These are phyloP conservation scores for Ustilago vetiveriae DNA, from an alignment of 1,284 basidiomycete species.

Conservation along the genomic window DNA sequence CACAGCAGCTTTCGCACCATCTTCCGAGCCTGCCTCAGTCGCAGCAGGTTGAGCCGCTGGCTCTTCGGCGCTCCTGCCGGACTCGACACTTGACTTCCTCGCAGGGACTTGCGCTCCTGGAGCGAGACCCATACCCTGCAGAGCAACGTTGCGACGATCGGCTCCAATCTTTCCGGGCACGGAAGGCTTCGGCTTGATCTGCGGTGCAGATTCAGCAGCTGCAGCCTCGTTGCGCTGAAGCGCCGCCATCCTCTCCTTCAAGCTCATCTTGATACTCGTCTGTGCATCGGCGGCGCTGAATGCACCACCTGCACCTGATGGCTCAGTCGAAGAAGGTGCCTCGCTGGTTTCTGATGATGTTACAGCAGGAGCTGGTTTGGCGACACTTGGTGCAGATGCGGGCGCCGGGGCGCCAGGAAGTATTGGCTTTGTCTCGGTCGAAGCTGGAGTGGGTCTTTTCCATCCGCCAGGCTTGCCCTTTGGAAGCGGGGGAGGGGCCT, in stretches of 20 bases:
- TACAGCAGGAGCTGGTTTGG: conserved; percentile 10
- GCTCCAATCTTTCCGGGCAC: conserved; percentile 47
- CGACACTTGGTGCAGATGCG: conserved; percentile 14
- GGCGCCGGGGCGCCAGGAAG: conserved; percentile 43
- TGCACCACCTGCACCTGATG: conserved; percentile 17
- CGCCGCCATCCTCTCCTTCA: conserved; percentile 66
- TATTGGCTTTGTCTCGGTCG: conserved; percentile 52
- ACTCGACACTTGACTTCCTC: conserved; percentile 19
- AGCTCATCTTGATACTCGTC: conserved; percentile 64
- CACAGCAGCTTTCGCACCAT: neutral
- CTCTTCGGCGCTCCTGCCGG: conserved; percentile 5
- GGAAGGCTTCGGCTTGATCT: conserved; percentile 36
- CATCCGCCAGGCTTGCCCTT: conserved; percentile 61
- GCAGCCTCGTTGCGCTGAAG: conserved; percentile 57
- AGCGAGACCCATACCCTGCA: conserved; percentile 50
- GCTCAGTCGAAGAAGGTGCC: conserved; percentile 16
- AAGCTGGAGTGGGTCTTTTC: conserved; percentile 55
- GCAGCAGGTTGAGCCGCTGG: neutral
- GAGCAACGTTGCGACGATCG: conserved; percentile 42
- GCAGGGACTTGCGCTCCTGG: conserved; percentile 17
- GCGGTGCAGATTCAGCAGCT: conserved; percentile 29
- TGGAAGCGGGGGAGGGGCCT: conserved; percentile 57
- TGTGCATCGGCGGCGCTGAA: conserved; percentile 64
- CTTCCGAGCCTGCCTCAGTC: neutral
- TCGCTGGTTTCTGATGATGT: conserved; percentile 7